A percentile compares a stretch with the other conserved stretches of the same genome.
phyloP scores from a whole-genome alignment of 2,329 filamentous ascomycete species.

The Botryotinia narcissicola region DNA sequence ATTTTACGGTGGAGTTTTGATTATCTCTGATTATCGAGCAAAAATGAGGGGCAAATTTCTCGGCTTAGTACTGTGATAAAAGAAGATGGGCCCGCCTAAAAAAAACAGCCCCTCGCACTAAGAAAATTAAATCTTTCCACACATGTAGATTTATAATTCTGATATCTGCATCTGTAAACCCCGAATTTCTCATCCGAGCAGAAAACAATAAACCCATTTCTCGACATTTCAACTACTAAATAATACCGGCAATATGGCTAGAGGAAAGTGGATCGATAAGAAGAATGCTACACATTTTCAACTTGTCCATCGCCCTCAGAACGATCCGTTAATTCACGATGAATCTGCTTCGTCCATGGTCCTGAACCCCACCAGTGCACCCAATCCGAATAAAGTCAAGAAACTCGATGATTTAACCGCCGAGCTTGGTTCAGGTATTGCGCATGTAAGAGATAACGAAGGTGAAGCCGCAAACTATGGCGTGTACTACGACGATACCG shows the following conservation, averaged over 20 bases:
- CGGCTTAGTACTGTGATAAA: slow-evolving; percentile 4
- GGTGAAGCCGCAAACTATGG: slow-evolving; percentile 94
- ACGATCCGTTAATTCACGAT: slow-evolving; percentile 97
- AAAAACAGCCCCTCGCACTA: slow-evolving; percentile 16
- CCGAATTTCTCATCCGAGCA: not conserved
- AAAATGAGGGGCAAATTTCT: slow-evolving; percentile 24
- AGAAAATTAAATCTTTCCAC: slow-evolving; percentile 22
- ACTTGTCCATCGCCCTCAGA: slow-evolving; percentile 92
- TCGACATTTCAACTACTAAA: not conserved
- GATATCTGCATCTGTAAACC: not conserved
- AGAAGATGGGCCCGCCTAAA: slow-evolving; percentile 26
- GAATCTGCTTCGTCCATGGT: slow-evolving; percentile 85
- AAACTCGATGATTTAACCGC: slow-evolving; percentile 72
- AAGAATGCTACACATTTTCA: slow-evolving; percentile 90
- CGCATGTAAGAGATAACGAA: slow-evolving; percentile 77
- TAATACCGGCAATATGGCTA: slow-evolving; percentile 40
- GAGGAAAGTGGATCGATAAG: slow-evolving; percentile 63
- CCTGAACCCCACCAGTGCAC: slow-evolving; percentile 64
- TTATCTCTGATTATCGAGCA: slow-evolving; percentile 29
- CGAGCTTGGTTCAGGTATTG: slow-evolving; percentile 68
- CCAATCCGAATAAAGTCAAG: slow-evolving; percentile 56
- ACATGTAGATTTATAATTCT: slow-evolving; percentile 14
- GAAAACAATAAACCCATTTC: not conserved
- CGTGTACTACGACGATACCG: slow-evolving; percentile 89
- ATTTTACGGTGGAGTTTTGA: slow-evolving; percentile 20